Percentiles rank a stretch among this genome's conserved stretches.
Conservation (phyloP, 2,329 filamentous ascomycete genomes). For the Beauveria pseudobassiana region DNA sequence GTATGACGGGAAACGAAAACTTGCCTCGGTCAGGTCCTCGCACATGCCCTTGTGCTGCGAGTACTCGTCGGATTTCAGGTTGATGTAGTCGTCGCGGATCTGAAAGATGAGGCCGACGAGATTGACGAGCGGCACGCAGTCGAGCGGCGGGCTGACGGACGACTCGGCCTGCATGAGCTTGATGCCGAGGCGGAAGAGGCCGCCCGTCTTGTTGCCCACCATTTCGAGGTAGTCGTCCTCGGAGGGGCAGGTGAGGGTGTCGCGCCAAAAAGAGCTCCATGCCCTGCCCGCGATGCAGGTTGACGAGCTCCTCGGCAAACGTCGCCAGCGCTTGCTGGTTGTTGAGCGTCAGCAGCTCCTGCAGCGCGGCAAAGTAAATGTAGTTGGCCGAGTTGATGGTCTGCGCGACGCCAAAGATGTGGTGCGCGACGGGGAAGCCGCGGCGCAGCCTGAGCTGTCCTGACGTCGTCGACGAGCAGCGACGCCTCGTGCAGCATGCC, state of each 20-base stretch:
- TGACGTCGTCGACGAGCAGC: slow-evolving; percentile 84
- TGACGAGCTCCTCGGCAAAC: slow-evolving; percentile 75
- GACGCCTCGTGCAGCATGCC: slow-evolving; percentile 83
- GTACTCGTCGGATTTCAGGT: slow-evolving; percentile 69
- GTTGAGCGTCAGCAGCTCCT: slow-evolving; percentile 63
- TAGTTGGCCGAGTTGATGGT: slow-evolving; percentile 91
- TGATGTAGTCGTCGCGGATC: slow-evolving; percentile 90
- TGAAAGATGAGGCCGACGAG: slow-evolving; percentile 81
- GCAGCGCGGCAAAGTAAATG: slow-evolving; percentile 73
- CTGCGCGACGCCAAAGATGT: slow-evolving; percentile 77
- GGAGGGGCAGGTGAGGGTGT: slow-evolving; percentile 73
- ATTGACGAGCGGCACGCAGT: slow-evolving; percentile 80
- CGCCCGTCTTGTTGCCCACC: slow-evolving; percentile 86
- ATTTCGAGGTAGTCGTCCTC: slow-evolving; percentile 92
- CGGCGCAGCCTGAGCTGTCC: slow-evolving; percentile 69
- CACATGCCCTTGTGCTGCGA: slow-evolving; percentile 85
- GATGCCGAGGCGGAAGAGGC: slow-evolving; percentile 75
- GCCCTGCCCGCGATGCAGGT: slow-evolving; percentile 79
- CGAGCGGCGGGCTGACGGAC: slow-evolving; percentile 32
- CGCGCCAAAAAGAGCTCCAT: slow-evolving; percentile 88
- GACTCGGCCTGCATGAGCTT: slow-evolving; percentile 82
- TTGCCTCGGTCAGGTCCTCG: slow-evolving; percentile 94
- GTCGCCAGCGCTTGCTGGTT: slow-evolving; percentile 62
- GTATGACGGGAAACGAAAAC: slow-evolving; percentile 93
- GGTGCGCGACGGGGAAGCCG: slow-evolving; percentile 74